phyloP scores from a whole-genome alignment of 2,329 filamentous ascomycete species.

The Stagonosporopsis tanaceti region DNA sequence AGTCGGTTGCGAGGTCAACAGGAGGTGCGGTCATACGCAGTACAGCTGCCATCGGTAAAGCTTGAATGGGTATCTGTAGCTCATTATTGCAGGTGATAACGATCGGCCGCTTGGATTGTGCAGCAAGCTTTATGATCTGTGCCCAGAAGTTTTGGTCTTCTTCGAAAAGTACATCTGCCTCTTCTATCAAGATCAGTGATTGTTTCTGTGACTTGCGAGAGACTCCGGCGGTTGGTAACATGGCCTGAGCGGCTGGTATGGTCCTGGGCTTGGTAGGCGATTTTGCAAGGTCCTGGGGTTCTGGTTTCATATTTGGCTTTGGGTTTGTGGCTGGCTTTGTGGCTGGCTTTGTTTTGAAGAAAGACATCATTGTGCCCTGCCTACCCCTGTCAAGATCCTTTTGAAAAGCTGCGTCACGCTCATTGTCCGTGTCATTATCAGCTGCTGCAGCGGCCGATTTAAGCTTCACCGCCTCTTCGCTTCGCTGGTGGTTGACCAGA shows the following conservation, averaged over 20 bases:
- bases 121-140: constrained; percentile 78
- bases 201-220: constrained; percentile 74
- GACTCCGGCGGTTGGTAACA: constrained; percentile 30
- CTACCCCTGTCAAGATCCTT: constrained; percentile 71
- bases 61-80: constrained; percentile 75
- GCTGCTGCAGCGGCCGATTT: constrained; percentile 17
- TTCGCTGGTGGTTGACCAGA: constrained; percentile 69
- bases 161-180: constrained; percentile 91
- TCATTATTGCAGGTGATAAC: constrained; percentile 97
- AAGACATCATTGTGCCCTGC: constrained; percentile 80
- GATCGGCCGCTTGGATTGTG: constrained; percentile 87
- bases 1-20: constrained; percentile 74
- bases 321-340: constrained; percentile 32
- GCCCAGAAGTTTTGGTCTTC: constrained; percentile 96
- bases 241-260: constrained; percentile 29
- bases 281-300: constrained; percentile 25
- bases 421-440: constrained; percentile 49
- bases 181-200: constrained; percentile 91
- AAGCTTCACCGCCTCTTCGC: constrained; percentile 33
- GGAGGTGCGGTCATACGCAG: constrained; percentile 77
- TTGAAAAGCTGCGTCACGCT: constrained; percentile 56
- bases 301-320: constrained; percentile 30
- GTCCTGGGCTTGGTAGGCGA: constrained; percentile 10
- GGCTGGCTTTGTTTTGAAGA: constrained; percentile 67
- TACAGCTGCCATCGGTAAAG: constrained; percentile 82